These are phyloP conservation scores for Colletotrichum siamense DNA, from an alignment of 2,329 filamentous ascomycete genomes.

Conservation along the genomic window DNA sequence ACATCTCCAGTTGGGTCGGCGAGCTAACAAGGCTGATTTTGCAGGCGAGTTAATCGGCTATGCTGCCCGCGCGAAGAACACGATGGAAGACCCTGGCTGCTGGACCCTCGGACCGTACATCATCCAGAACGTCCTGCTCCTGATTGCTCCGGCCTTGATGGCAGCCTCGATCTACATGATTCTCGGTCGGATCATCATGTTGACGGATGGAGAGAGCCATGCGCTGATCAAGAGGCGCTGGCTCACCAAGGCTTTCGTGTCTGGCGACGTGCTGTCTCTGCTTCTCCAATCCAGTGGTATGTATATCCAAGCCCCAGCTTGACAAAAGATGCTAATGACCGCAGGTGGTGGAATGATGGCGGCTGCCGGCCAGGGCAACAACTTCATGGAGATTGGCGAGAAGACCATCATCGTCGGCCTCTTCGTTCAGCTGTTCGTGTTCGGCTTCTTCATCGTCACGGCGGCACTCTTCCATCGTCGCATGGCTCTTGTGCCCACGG, in stretches of 20 bases:
- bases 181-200: slow-evolving; percentile 44
- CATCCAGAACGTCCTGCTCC: slow-evolving; percentile 41
- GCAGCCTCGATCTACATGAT: slow-evolving; percentile 55
- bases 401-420: slow-evolving; percentile 57
- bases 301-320: neutral
- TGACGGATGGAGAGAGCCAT: slow-evolving; percentile 41
- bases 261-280: slow-evolving; percentile 55
- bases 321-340: neutral
- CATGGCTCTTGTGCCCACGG: slow-evolving; percentile 23
- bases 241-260: slow-evolving; percentile 57
- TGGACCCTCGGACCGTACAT: slow-evolving; percentile 49
- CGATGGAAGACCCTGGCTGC: slow-evolving; percentile 26
- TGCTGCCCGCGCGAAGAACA: neutral
- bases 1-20: neutral
- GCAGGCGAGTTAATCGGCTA: slow-evolving; percentile 20
- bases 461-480: slow-evolving; percentile 48
- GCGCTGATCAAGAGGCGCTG: slow-evolving; percentile 48
- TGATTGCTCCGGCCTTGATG: slow-evolving; percentile 45
- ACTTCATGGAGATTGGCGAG: slow-evolving; percentile 36
- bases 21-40: neutral
- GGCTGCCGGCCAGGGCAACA: neutral
- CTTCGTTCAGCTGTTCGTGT: slow-evolving; percentile 58
- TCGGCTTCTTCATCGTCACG: slow-evolving; percentile 55
- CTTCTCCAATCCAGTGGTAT: slow-evolving; percentile 32
- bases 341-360: slow-evolving; percentile 20